A percentile compares a stretch with the other conserved stretches of the same genome.
Evolutionary conservation across 2,329 filamentous ascomycete genomes (phyloP).

Genomic region (Calonectria crousiana): DNA sequence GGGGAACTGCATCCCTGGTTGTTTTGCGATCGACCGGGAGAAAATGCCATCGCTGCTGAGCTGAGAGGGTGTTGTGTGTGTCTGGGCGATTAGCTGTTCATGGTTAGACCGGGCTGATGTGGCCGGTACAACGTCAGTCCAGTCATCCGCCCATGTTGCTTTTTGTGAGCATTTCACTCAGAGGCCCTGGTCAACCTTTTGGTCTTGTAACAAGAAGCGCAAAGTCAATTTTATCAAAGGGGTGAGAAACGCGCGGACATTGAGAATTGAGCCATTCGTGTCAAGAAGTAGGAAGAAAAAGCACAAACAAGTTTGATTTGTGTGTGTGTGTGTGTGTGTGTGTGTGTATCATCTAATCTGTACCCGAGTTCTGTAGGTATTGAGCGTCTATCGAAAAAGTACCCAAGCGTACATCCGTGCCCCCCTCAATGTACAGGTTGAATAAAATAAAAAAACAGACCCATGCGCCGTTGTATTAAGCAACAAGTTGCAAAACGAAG

Average conservation of each 20-base stretch:
- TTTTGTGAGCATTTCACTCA: neutral
- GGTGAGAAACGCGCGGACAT: neutral
- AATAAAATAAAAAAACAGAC: neutral
- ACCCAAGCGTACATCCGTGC: slow-evolving; percentile 7
- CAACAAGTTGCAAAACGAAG: neutral
- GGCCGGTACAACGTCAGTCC: slow-evolving; percentile 1
- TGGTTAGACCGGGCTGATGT: slow-evolving; percentile 11
- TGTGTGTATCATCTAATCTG: slow-evolving; percentile 1
- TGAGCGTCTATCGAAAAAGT: slow-evolving; percentile 18
- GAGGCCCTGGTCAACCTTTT: neutral
- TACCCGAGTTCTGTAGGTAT: slow-evolving; percentile 13
- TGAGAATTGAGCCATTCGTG: neutral
- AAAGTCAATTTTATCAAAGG: slow-evolving; percentile 3
- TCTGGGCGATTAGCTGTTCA: slow-evolving; percentile 4
- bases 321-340: neutral
- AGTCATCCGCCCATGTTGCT: slow-evolving; percentile 5
- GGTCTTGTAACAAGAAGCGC: neutral
- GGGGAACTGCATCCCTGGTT: slow-evolving; percentile 2
- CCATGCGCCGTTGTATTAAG: slow-evolving; percentile 15
- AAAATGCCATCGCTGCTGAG: neutral
- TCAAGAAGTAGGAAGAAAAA: neutral
- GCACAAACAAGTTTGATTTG: neutral
- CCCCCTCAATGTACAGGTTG: slow-evolving; percentile 11
- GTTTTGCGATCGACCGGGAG: slow-evolving; percentile 14
- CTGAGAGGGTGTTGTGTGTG: slow-evolving; percentile 6